Conservation (phyloP, 2,329 filamentous ascomycete species). For the Xylaria sp. region DNA sequence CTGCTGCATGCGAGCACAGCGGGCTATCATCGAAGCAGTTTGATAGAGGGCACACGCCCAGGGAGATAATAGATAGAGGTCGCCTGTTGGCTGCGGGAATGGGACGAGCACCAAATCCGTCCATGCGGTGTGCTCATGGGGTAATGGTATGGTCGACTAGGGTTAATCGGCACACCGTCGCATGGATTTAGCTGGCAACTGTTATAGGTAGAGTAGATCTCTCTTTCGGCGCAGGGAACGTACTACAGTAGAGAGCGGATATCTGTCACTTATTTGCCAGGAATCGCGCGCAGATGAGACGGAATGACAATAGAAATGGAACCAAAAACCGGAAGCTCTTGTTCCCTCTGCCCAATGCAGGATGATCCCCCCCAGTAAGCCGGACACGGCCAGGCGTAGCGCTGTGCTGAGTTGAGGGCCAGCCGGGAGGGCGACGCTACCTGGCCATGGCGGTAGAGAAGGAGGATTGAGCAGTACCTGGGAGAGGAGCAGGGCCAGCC, state of each 20-base stretch:
- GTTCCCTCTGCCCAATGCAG: slow-evolving; percentile 38
- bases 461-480: background rate
- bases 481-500: slow-evolving; percentile 15
- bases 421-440: no score
- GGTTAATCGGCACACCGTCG: slow-evolving; percentile 21
- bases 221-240: slow-evolving; percentile 20
- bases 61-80: slow-evolving; percentile 16
- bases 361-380: slow-evolving; percentile 28
- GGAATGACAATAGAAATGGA: slow-evolving; percentile 24
- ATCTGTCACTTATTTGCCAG: slow-evolving; percentile 17
- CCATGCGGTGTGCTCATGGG: slow-evolving; percentile 14
- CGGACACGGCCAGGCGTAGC: slow-evolving; percentile 25
- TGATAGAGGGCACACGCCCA: slow-evolving; percentile 17
- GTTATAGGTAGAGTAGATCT: slow-evolving; percentile 33
- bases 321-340: slow-evolving; percentile 33
- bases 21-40: slow-evolving; percentile 23
- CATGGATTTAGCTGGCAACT: slow-evolving; percentile 12
- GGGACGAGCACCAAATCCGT: background rate
- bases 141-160: slow-evolving; percentile 7
- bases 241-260: slow-evolving; percentile 20
- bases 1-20: slow-evolving; percentile 31
- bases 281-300: slow-evolving; percentile 18
- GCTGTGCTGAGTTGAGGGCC: background rate
- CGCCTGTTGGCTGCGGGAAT: slow-evolving; percentile 19
- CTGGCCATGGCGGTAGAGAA: background rate